Evolutionary conservation across 345 rosid species (phyloP), one percentile per base, ranked within the genome.

Genomic region (Aurinia saxatilis): DNA sequence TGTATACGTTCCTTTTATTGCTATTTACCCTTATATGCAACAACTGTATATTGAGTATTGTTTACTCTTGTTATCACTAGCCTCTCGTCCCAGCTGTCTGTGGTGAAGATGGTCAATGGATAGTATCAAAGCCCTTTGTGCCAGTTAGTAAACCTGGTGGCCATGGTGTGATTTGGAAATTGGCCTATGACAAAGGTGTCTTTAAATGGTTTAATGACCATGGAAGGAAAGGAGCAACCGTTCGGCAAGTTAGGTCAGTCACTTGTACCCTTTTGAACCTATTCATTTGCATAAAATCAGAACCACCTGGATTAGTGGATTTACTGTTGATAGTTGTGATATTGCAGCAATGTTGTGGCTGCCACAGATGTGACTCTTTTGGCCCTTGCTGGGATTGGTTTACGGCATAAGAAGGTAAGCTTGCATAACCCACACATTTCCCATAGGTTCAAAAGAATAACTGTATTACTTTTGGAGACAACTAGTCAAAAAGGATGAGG

Each of bases 71-170:
- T 37, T 55, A 72, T 71, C 53, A 31, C 54, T 82, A 89, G 98
- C 96, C 96, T 70, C 87, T 86, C 14, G 95, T 92, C 77, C 95
- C 95, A 17, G 76, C 93, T 56, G 81, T 89, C 55, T 78, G 80
- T 68, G 87, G 85, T 27, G 86, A 82, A 77, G 87, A 89, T 78
- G 98, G 95, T 39, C 87, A 81, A 65, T 89, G 98, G 95, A 55
- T 87, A 76, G 78, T 84, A 33, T 75, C 72, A 63, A 78, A 79
- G 72, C 93, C 96, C 23, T 89, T 82, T 18, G 73, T 76, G 42
- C 95, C 95, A 39, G 84, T 92, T 63, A 89, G 89, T 74, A 89
- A 89, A 75, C 98, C 95, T 25, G 93, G 95, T 73, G 98, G 98
- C 72, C 96, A 89, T 82, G 98, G 91, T 59, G 96, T 79, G 16